Evolutionary conservation across 805 yeast genomes (phyloP), one percentile per base, ranked within the genome.

Genomic region (Yarrowia osloensis): DNA sequence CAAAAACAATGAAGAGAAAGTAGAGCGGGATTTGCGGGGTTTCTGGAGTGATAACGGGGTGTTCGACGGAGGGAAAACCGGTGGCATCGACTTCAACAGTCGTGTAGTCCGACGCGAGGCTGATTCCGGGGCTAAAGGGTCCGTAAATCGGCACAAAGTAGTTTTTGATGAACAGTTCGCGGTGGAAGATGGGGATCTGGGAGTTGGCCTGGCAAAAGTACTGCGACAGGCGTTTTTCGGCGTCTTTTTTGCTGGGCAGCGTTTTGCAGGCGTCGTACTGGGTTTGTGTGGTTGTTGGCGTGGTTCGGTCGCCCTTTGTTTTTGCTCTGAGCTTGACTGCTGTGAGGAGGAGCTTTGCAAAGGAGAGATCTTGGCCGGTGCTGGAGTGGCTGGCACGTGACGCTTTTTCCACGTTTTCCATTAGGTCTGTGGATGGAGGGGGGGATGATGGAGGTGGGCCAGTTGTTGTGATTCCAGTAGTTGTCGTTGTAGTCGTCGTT

Each of bases 71-170:
- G 1, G 5, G 21, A 4, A 21, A 19, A 4, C 26, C 42, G 15
- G 12, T 28, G 1, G 50, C 46, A 11, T 52, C 47, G 12, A 42
- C 69, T 5, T 69, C 72, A 1, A 67, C 66, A 4, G 66, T n/a
- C 9, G 71, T 69, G 35, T 67, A 67, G 52, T 71, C 73, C 1
- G 73, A 69, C 13, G 77, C 93, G 50, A 90, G 78, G 6, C 87
- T 79, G 0, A 85, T 77, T 33, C 78, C 78, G 0, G 79, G 71
- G 15, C 88, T 84, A 68, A 89, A 78, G 4, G 81, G 77, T 0
- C 98, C 97, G 74, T 92, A 92, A 0, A 92, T 81, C 0, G 97
- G 97, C 71, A 85, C 84, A 74, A 89, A 92, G 73, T 86, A 86
- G 29, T 80, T 79, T 55, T 79, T 79, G 49, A 93, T 76, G 72